Percentiles rank a stretch among this genome's conserved stretches.
Evolutionary conservation across 2,329 filamentous ascomycete species (phyloP).

Genomic region (Hypoxylon sp.): DNA sequence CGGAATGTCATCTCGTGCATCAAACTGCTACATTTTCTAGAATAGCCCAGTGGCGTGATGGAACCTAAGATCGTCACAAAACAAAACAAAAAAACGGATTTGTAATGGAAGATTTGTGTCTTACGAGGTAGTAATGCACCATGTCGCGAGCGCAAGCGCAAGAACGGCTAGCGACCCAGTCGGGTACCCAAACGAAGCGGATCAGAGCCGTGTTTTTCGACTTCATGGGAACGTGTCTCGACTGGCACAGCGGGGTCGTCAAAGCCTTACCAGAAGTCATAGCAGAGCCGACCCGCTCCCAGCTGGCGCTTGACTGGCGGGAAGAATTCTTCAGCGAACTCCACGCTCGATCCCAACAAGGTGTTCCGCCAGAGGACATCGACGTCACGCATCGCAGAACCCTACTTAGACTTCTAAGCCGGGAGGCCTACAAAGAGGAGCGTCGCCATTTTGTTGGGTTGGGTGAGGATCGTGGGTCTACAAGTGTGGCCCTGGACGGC

Average conservation of each 20-base stretch:
- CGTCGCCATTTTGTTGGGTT: conserved; percentile 33
- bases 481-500: conserved; percentile 20
- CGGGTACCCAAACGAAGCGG: conserved; percentile 15
- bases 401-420: conserved; percentile 49
- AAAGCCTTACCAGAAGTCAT: conserved; percentile 48
- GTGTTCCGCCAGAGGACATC: conserved; percentile 56
- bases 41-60: conserved; percentile 11
- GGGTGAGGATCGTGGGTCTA: conserved; percentile 25
- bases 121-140: too few species aligned
- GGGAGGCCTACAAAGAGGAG: conserved; percentile 41
- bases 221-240: conserved; percentile 66
- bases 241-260: conserved; percentile 59
- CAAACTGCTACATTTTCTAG: not conserved
- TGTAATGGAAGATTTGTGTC: too few species aligned
- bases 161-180: conserved; percentile 7
- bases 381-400: conserved; percentile 56
- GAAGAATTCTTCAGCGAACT: conserved; percentile 58
- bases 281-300: conserved; percentile 44
- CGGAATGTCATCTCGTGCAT: conserved; percentile 2
- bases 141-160: conserved; percentile 23
- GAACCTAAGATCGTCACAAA: conserved; percentile 6
- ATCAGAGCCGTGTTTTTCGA: conserved; percentile 63
- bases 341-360: conserved; percentile 48
- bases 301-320: conserved; percentile 61
- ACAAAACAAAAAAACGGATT: too few species aligned